Evolutionary conservation across 73 alveolate species (phyloP), one percentile per base, ranked within the genome.

Genomic region (Tetrahymena thermophila): DNA sequence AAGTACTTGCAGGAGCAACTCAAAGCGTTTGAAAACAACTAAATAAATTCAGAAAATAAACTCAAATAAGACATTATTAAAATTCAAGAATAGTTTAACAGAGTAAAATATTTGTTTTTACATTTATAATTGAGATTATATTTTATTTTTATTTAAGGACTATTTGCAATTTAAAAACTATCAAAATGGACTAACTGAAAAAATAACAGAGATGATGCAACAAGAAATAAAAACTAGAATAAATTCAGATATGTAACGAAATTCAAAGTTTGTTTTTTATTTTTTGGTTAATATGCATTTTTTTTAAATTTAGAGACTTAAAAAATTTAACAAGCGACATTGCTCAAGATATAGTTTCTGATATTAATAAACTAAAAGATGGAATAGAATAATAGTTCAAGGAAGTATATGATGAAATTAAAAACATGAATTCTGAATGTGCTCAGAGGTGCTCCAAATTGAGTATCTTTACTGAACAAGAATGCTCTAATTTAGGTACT

Each of bases 201-300:
- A 94, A 43, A 94, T 94, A 25, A 94, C 96, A n/a, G 96, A 94
- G 25, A 94, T 94, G 96, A 94, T 94, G 93, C 56, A 50, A 19
- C 83, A 85, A 31, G 96, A 94, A 94, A 94, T 94, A 10, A n/a
- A 94, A 85, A 94, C 85, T 14, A 94, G 96, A 85, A 44, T 94
- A 23, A 85, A 94, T 28, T 84, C 96, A 13, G 95, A 93, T 93
- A 57, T 93, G 95, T 93, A 93, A 93, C 2, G 0, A 19, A 16
- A 0, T 14, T 13, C 44, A 9, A 0, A 35, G 0, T 3, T 50
- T 21, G 4, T 50, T 19, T 19, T 0, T 50, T 50, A 50, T 50
- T 50, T 21, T 19, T 50, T n/a, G n/a, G 10, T 2, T 19, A 15
- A 19, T 11, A 50, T 19, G 0, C 6, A 19, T 50, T 50, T 50